A percentile compares a stretch with the other conserved stretches of the same genome.
Evolutionary conservation across 371 early-diverging fungal genomes (phyloP).

Genomic region (Mucor ambiguus): DNA sequence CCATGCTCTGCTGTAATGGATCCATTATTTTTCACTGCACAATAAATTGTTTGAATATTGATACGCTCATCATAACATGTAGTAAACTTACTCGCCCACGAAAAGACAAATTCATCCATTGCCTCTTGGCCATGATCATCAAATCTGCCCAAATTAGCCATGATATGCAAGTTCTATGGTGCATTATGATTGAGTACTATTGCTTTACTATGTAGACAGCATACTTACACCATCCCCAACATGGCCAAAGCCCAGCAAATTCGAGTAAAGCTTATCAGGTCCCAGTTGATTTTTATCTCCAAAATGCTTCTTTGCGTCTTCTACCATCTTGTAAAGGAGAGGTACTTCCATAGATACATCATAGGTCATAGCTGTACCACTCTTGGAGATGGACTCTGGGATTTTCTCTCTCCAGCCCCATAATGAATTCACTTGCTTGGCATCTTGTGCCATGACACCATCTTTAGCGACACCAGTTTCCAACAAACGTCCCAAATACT

Average conservation of each 20-base stretch:
- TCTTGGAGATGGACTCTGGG: conserved; percentile 41
- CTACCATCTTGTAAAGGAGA: conserved; percentile 77
- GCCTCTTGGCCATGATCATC: conserved; percentile 50
- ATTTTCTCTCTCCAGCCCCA: conserved; percentile 48
- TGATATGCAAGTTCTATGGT: conserved; percentile 89
- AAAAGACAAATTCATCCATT: conserved; percentile 89
- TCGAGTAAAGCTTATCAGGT: conserved; percentile 43
- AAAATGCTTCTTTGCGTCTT: conserved; percentile 65
- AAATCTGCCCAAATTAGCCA: conserved; percentile 66
- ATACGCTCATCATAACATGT: neutral
- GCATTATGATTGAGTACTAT: neutral
- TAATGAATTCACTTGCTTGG: conserved; percentile 36
- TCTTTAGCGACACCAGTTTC: conserved; percentile 61
- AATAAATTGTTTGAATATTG: neutral
- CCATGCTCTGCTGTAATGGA: conserved; percentile 78
- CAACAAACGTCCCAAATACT: conserved; percentile 58
- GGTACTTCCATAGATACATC: conserved; percentile 86
- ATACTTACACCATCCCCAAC: conserved; percentile 73
- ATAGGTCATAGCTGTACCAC: conserved; percentile 66
- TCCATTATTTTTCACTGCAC: conserved; percentile 31
- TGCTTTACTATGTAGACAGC: neutral
- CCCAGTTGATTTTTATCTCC: conserved; percentile 42
- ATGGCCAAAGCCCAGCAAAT: conserved; percentile 86
- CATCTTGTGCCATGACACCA: conserved; percentile 81
- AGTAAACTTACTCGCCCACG: conserved; percentile 57